Conservation (phyloP, 2,329 filamentous ascomycete genomes). For the Calonectria montana region DNA sequence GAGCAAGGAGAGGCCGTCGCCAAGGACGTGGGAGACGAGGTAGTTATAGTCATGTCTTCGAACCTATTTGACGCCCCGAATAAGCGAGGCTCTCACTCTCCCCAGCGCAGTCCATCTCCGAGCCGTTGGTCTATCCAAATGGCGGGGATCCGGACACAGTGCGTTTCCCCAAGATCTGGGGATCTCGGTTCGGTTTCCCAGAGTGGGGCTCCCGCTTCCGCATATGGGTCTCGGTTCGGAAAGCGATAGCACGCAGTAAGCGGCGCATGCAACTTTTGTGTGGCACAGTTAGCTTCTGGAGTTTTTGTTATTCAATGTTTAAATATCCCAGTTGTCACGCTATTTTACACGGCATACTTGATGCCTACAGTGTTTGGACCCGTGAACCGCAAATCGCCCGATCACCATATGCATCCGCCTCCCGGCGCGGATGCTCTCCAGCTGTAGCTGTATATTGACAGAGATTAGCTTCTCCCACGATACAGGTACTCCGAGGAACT, state of each 20-base stretch:
- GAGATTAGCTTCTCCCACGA: not conserved
- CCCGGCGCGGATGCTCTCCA: not conserved
- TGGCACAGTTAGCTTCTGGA: not conserved
- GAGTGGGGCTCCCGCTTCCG: not conserved
- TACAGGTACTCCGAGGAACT: not conserved
- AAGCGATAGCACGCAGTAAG: not conserved
- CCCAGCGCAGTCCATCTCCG: not conserved
- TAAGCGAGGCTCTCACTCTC: not conserved
- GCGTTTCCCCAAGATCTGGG: not conserved
- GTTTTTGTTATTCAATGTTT: not conserved
- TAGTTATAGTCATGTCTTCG: not conserved
- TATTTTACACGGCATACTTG: no score
- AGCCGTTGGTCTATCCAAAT: not conserved
- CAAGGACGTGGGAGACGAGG: not conserved
- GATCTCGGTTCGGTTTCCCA: not conserved
- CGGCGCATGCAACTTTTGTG: not conserved
- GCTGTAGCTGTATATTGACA: no score
- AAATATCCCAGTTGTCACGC: no score
- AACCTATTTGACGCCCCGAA: not conserved
- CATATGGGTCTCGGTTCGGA: not conserved
- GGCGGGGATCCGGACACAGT: not conserved
- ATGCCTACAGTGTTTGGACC: not conserved
- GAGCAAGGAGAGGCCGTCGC: not conserved
- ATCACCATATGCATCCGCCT: not conserved
- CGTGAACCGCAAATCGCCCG: no score